Evolutionary conservation across 192 early-diverging fungal species (phyloP).

Genomic region (Kappamyces sp.): DNA sequence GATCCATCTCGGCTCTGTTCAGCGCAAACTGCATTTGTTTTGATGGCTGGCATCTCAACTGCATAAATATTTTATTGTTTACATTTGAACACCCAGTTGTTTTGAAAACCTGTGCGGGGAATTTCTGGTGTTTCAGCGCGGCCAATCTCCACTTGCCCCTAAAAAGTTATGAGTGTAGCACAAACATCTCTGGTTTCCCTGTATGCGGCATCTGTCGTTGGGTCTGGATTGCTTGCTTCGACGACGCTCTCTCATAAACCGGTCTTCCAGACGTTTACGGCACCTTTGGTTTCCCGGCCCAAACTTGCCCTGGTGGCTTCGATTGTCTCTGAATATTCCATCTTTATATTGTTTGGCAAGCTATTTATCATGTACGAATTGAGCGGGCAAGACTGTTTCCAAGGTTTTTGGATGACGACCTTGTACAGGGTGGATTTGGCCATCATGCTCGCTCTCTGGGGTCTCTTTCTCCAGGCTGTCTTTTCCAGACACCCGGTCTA

Average conservation of each 20-base stretch:
- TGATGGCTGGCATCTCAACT: no score
- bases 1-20: no score
- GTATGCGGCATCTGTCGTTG: slow-evolving; percentile 9
- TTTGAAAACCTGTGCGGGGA: no score
- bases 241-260: slow-evolving; percentile 1
- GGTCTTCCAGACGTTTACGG: slow-evolving; percentile 9
- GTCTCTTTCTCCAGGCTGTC: slow-evolving; percentile 27
- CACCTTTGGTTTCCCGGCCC: neutral
- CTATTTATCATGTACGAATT: slow-evolving; percentile 15
- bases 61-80: no score
- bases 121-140: no score
- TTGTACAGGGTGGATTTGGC: slow-evolving; percentile 26
- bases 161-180: no score
- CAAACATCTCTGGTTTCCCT: neutral
- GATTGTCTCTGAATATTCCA: slow-evolving; percentile 11
- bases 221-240: slow-evolving; percentile 4
- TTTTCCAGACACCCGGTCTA: slow-evolving; percentile 27
- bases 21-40: no score
- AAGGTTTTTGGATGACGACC: neutral
- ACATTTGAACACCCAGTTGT: no score
- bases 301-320: slow-evolving; percentile 8
- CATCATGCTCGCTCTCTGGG: slow-evolving; percentile 25
- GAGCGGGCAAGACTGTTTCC: no score
- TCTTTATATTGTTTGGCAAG: slow-evolving; percentile 14
- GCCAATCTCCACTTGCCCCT: no score